phyloP scores from a whole-genome alignment of 257 asterid genomes.

The Apocynum venetum region DNA sequence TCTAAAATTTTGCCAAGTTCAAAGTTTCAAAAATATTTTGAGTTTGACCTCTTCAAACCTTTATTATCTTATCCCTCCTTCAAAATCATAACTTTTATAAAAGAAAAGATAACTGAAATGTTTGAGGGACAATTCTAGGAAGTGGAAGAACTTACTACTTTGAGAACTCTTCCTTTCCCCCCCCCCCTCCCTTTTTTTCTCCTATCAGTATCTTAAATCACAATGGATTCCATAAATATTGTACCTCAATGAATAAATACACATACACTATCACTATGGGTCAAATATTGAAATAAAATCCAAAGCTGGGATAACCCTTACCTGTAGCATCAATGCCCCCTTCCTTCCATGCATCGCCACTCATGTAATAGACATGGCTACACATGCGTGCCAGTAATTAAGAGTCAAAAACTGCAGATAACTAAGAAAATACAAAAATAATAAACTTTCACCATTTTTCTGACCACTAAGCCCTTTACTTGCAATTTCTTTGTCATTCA shows the following conservation, averaged over 20 bases:
- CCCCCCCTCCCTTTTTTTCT: not conserved
- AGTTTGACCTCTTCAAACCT: not conserved
- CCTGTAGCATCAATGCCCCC: conserved; percentile 99
- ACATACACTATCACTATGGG: too few species aligned
- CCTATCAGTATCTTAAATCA: not conserved
- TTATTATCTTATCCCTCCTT: not conserved
- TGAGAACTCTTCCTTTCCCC: not conserved
- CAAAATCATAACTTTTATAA: not conserved
- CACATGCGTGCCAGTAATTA: conserved; percentile 32
- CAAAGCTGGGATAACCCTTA: conserved; percentile 32
- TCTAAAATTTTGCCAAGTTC: not conserved
- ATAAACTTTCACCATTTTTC: not conserved
- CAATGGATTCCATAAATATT: not conserved
- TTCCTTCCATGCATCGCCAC: conserved; percentile 99
- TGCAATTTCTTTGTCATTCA: not conserved
- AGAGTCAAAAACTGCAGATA: conserved; percentile 5
- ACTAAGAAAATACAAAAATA: not conserved
- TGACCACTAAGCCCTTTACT: not conserved
- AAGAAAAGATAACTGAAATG: not conserved
- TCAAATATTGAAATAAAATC: not conserved
- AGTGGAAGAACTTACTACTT: not conserved
- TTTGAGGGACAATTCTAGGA: not conserved
- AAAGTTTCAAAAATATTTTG: not conserved
- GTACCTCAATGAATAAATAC: not conserved
- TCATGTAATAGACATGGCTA: conserved; percentile 99